Conservation (phyloP, 768 basidiomycete species). For the Chlorophyllum brunneum region DNA sequence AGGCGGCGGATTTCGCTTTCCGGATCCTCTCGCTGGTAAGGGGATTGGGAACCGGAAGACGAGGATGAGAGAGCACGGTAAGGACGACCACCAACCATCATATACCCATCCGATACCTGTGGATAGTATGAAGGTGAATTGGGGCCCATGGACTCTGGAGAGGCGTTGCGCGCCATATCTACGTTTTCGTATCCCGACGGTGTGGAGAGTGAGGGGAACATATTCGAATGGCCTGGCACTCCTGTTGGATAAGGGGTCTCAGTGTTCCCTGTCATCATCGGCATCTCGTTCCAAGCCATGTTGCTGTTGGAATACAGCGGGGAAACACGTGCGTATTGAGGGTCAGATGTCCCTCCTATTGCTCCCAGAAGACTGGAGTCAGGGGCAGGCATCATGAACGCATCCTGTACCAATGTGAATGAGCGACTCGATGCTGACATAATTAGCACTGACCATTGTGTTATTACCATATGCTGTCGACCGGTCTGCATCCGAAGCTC, state of each 20-base stretch:
- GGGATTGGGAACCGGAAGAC: constrained; percentile 6
- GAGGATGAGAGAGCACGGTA: constrained; percentile 2
- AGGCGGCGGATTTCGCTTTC: constrained; percentile 55
- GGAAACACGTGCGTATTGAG: constrained; percentile 19
- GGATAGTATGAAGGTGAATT: constrained; percentile 23
- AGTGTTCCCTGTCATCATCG: constrained; percentile 8
- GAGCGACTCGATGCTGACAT: constrained; percentile 4
- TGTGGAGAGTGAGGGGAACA: constrained; percentile 17
- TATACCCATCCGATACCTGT: constrained; percentile 14
- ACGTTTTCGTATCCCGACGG: constrained; percentile 20
- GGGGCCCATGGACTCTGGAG: constrained; percentile 39
- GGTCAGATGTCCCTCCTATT: constrained; percentile 47
- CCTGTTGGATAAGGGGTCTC: constrained; percentile 13
- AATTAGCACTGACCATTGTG: constrained; percentile 34
- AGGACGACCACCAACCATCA: not conserved
- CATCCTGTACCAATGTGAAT: not conserved
- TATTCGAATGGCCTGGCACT: constrained; percentile 19
- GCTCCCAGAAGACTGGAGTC: constrained; percentile 55
- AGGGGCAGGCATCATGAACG: constrained; percentile 3
- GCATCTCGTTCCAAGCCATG: constrained; percentile 11
- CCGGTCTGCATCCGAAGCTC: constrained; percentile 35
- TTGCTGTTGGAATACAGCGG: constrained; percentile 6
- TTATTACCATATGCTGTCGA: constrained; percentile 24
- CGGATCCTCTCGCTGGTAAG: constrained; percentile 14
- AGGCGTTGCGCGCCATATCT: constrained; percentile 27